These are phyloP conservation scores for Camellia lanceoleosa DNA, from an alignment of 148 eudicot genomes.

Conservation along the genomic window DNA sequence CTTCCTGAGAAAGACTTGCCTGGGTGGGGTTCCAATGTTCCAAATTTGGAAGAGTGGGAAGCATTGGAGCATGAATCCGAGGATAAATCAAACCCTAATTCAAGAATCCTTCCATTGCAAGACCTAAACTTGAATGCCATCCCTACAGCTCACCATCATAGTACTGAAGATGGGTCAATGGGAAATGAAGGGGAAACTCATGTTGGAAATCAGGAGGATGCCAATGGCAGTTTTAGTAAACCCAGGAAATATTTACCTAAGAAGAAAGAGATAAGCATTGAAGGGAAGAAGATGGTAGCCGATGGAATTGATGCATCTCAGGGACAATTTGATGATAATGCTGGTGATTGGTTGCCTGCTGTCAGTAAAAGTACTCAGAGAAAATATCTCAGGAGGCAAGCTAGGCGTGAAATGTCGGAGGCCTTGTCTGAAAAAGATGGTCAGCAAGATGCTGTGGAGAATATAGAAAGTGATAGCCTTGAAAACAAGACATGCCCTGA, in stretches of 20 bases:
- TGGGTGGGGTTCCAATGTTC: conserved; percentile 95
- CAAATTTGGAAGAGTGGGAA: conserved; percentile 93
- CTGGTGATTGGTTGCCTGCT: conserved; percentile 85
- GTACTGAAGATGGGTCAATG: conserved; percentile 41
- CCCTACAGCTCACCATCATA: conserved; percentile 31
- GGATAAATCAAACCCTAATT: conserved; percentile 30
- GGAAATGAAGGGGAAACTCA: conserved; percentile 41
- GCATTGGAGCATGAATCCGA: conserved; percentile 58
- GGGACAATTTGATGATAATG: conserved; percentile 63
- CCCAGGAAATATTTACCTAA: conserved; percentile 42
- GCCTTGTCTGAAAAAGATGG: conserved; percentile 47
- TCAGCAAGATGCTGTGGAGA: conserved; percentile 31
- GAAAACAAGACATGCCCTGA: conserved; percentile 35
- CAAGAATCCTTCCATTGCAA: conserved; percentile 76
- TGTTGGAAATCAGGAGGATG: conserved; percentile 34
- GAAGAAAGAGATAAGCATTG: conserved; percentile 73
- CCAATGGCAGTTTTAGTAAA: conserved; percentile 33
- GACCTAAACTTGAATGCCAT: conserved; percentile 57
- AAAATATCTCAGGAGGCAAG: conserved; percentile 76
- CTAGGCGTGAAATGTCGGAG: conserved; percentile 62
- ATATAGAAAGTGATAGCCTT: conserved; percentile 21
- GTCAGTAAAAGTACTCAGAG: conserved; percentile 93
- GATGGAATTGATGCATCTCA: conserved; percentile 90
- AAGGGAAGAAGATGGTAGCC: conserved; percentile 87
- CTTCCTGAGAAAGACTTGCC: conserved; percentile 92